Evolutionary conservation across 495 filamentous ascomycete species (phyloP), one percentile per base, ranked within the genome.

Genomic region (Aspergillus haitiensis): DNA sequence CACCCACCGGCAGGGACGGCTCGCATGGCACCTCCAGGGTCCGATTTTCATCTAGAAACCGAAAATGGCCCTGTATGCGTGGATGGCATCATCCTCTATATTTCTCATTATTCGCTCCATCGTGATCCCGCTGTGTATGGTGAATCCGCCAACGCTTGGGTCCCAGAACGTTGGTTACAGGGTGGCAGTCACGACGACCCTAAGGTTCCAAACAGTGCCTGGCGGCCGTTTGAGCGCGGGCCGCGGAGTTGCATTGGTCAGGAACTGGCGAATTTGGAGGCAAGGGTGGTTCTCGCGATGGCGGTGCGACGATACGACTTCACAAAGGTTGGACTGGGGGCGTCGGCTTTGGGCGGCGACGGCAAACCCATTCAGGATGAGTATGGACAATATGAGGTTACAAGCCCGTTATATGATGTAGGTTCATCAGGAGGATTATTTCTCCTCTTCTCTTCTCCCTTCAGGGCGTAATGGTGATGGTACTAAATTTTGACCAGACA

Each of bases 181-280:
- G 46, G 56, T 21, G 56, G 15, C 58, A 64, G 36, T 21, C 13
- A 8, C 0, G 16, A 37, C 12, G 33, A 11, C 34, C 32, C 34
- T 1, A 44, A 16, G 16, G 36, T 67, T n/a, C 59, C 57, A 68
- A 72, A 42, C 40, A 74, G 72, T 49, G 68, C 73, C 5, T 82
- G 68, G 67, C 62, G 80, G 15, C 71, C 79, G 1, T 83, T 83
- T 37, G 74, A 79, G 65, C 69, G 71, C 4, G 82, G 82, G 0
- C 79, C 77, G 2, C 66, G 79, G 33, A 73, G 71, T 48, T 82
- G 82, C 46, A 79, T 83, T 32, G 81, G 79, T 0, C 79, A 83
- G 62, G 78, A 79, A 50, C 60, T 83, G 18, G 80, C 71, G 5
- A 66, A 70, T 52, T 27, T 77, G 1, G 79, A 84, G 55, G 48